phyloP scores from a whole-genome alignment of 306 rosid species.

The Pyrus bretschneideri region DNA sequence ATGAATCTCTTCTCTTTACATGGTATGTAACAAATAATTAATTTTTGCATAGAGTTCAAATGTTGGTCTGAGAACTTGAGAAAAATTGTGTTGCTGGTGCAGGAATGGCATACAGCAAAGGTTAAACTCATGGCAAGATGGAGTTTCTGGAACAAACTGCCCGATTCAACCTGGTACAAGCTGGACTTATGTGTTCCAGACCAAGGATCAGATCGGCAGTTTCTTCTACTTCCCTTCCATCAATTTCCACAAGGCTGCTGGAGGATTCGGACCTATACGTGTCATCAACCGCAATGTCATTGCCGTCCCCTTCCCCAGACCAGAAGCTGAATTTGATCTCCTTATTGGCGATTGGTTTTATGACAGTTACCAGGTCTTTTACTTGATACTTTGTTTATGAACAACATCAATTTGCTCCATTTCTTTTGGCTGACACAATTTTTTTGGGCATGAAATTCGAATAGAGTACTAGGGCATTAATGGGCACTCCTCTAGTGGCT shows the following conservation, averaged over 20 bases:
- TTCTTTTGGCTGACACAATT: not conserved
- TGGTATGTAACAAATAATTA: conserved; percentile 31
- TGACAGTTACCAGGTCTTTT: conserved; percentile 56
- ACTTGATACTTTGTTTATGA: not conserved
- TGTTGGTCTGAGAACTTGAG: not conserved
- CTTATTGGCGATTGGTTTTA: conserved; percentile 74
- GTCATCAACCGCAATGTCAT: conserved; percentile 50
- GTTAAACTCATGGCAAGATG: conserved; percentile 91
- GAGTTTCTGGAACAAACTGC: conserved; percentile 85
- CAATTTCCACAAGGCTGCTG: conserved; percentile 73
- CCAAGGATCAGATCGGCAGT: conserved; percentile 82
- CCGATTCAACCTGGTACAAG: conserved; percentile 55
- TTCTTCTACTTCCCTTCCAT: conserved; percentile 83
- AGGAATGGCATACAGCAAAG: conserved; percentile 94
- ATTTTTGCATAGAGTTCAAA: not conserved
- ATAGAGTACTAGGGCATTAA: conserved; percentile 37
- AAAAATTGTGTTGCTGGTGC: conserved; percentile 11
- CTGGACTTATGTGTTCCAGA: conserved; percentile 66
- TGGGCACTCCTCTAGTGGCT: not conserved
- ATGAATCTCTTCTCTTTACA: conserved; percentile 69
- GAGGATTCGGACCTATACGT: conserved; percentile 71
- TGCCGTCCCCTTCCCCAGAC: conserved; percentile 59
- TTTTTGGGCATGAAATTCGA: conserved; percentile 3
- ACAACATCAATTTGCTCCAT: not conserved
- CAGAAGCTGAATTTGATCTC: conserved; percentile 75